Base-by-base conservation (phyloP, 805 yeast species). In the Candida glaebosa region DNA sequence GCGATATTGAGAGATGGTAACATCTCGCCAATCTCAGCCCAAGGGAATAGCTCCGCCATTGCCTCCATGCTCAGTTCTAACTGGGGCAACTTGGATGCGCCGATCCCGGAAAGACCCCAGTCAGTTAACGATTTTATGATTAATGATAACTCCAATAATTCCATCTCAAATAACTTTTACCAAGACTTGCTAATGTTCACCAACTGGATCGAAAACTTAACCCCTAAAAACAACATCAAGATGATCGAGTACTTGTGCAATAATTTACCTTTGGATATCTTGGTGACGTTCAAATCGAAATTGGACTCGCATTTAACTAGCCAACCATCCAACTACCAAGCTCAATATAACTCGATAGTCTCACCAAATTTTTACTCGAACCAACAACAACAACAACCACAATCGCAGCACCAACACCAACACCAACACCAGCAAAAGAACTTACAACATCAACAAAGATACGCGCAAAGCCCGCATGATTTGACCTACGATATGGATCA, bases 161-260 rank as follows among this genome's bases (percentile, higher is more conserved):
- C 38, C 7, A 28, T 28, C 5, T n/a, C 38, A n/a, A 35, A 24
- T 16, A 67, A 69, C 43, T 76, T 76, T 52, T 73, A 70, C 48
- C 73, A 64, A 53, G 83, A 79, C 49, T 65, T 79, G 52, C 63
- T 70, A 41, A 70, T 69, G 46, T 63, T 75, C 47, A 67, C 75
- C 47, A 65, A 63, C 45, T 78, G 82, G 82, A 63, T 76, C 45
- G 69, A 69, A 39, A 65, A 64, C 47, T 64, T 80, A 56, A 67
- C 63, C 37, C 69, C 76, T n/a, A 69, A 68, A 35, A 82, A 79
- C 46, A 76, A 69, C 48, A 63, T 74, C 42, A 63, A 75, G 38
- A 73, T 78, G 58, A 67, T 78, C 44, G 84, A 79, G 50, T 73
- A 76, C 53, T 59, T 79, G 56, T 63, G 81, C 44, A 62, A 71